Percentiles rank a stretch among this genome's conserved stretches.
Evolutionary conservation across 129 eudicot genomes (phyloP).

Genomic region (Gnaphalium uliginosum): DNA sequence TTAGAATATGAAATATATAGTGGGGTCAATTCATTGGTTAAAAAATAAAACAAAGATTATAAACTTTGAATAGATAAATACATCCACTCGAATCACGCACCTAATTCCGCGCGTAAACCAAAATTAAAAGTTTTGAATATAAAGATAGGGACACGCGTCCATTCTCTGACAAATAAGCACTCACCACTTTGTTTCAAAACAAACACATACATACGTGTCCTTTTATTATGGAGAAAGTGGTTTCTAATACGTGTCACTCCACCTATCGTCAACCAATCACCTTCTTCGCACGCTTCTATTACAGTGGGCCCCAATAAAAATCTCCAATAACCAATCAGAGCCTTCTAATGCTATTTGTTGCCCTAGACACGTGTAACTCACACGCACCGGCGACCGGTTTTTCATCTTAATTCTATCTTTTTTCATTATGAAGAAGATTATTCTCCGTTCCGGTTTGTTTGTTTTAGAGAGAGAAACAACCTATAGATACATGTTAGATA

Average conservation of each 20-base stretch:
- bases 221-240: conserved; percentile 33
- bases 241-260: conserved; percentile 32
- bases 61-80: neutral
- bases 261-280: conserved; percentile 18
- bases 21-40: too few relatives aligned
- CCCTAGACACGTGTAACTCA: conserved; percentile 63
- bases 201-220: conserved; percentile 48
- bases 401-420: conserved; percentile 25
- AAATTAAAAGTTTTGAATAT: neutral
- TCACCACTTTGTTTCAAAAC: conserved; percentile 38
- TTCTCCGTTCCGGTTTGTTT: conserved; percentile 22
- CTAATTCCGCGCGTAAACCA: conserved; percentile 22
- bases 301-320: conserved; percentile 28
- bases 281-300: conserved; percentile 31
- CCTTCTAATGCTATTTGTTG: conserved; percentile 18
- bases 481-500: neutral
- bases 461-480: conserved; percentile 26
- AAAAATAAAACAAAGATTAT: neutral
- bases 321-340: conserved; percentile 49
- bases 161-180: conserved; percentile 37
- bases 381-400: conserved; percentile 33
- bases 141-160: conserved; percentile 53
- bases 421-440: neutral
- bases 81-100: neutral
- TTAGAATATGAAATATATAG: too few relatives aligned